Evolutionary conservation across 2,329 filamentous ascomycete species (phyloP).

Genomic region (Escovopsis weberi): DNA sequence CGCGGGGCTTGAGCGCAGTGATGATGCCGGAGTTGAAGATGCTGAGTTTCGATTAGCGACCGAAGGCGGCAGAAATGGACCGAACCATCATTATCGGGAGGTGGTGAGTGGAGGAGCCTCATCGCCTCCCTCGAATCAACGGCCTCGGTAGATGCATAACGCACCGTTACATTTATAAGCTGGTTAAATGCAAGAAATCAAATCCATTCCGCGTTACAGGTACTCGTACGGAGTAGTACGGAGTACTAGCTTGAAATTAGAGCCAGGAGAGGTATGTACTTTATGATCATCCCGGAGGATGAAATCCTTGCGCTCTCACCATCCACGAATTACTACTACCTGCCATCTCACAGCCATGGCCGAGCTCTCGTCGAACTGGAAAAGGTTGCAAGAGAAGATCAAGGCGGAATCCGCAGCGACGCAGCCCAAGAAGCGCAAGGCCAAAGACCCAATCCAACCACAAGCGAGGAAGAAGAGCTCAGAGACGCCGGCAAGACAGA

Average conservation of each 20-base stretch:
- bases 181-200: neutral
- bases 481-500: conserved; percentile 4
- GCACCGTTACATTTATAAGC: neutral
- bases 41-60: no score
- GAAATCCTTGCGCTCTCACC: no score
- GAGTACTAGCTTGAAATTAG: no score
- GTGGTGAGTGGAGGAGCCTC: conserved; percentile 1
- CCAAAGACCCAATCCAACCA: conserved; percentile 15
- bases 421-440: conserved; percentile 29
- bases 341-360: conserved; percentile 14
- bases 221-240: no score
- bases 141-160: neutral
- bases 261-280: no score
- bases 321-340: no score
- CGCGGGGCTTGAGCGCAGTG: neutral
- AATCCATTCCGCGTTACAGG: neutral
- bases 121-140: no score
- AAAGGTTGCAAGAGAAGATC: conserved; percentile 54
- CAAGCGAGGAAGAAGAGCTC: conserved; percentile 16
- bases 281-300: no score
- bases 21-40: no score
- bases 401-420: conserved; percentile 27
- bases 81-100: neutral
- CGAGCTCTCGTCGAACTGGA: conserved; percentile 59
- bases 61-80: conserved; percentile 3